A percentile compares a stretch with the other conserved stretches of the same genome.
phyloP scores from a whole-genome alignment of 805 yeast species.

The Metschnikowia matae region DNA sequence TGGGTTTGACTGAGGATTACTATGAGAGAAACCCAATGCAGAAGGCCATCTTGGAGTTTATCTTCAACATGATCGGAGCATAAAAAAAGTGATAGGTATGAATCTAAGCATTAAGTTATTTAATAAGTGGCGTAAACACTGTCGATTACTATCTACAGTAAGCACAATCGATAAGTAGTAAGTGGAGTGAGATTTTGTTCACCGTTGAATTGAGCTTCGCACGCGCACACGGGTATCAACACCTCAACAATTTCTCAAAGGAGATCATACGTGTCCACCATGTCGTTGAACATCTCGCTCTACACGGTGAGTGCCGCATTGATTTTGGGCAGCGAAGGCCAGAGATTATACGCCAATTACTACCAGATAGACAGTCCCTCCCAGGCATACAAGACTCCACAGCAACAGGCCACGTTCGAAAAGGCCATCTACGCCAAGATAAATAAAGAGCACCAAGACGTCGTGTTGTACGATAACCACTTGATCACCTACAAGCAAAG shows the following conservation, averaged over 20 bases:
- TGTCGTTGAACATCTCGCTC: slow-evolving; percentile 55
- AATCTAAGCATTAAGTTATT: background rate
- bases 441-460: slow-evolving; percentile 75
- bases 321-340: slow-evolving; percentile 77
- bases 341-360: slow-evolving; percentile 80
- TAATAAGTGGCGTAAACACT: background rate
- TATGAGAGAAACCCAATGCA: slow-evolving; percentile 32
- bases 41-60: slow-evolving; percentile 31
- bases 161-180: too few species aligned
- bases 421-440: slow-evolving; percentile 66
- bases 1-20: slow-evolving; percentile 27
- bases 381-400: slow-evolving; percentile 43
- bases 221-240: slow-evolving; percentile 4
- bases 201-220: slow-evolving; percentile 1
- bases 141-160: too few species aligned
- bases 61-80: slow-evolving; percentile 25
- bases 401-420: slow-evolving; percentile 78
- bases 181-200: too few species aligned
- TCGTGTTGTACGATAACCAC: slow-evolving; percentile 72
- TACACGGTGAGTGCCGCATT: slow-evolving; percentile 80
- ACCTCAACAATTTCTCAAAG: slow-evolving; percentile 1
- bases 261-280: slow-evolving; percentile 11
- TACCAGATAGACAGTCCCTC: slow-evolving; percentile 48
- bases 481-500: slow-evolving; percentile 83
- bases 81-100: background rate